A percentile compares a stretch with the other conserved stretches of the same genome.
Conservation (phyloP, 1,139 yeast species). For the Yamadazyma oceani region DNA sequence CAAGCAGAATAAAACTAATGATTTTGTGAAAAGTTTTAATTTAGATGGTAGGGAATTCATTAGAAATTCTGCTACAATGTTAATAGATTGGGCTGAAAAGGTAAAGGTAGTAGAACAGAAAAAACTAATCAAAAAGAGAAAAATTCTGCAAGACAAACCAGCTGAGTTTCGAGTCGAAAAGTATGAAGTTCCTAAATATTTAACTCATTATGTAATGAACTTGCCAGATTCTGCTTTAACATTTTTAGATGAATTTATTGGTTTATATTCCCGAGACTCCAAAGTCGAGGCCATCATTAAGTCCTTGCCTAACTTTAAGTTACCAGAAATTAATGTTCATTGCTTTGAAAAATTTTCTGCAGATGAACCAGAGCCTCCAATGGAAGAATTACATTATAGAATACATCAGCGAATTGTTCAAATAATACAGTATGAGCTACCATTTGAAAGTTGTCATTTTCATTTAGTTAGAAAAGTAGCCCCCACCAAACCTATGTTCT, state of each 20-base stretch:
- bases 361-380: conserved; percentile 67
- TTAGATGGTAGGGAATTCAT: conserved; percentile 86
- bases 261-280: conserved; percentile 53
- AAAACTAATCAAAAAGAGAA: conserved; percentile 33
- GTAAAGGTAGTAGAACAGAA: conserved; percentile 27
- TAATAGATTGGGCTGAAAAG: conserved; percentile 38
- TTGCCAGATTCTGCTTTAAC: conserved; percentile 90
- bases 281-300: conserved; percentile 34
- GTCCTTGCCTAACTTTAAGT: conserved; percentile 42
- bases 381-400: conserved; percentile 62
- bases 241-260: conserved; percentile 76
- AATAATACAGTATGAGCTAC: conserved; percentile 50
- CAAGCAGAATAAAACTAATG: conserved; percentile 56
- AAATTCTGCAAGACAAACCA: conserved; percentile 25
- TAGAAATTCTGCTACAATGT: conserved; percentile 51
- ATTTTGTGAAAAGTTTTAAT: conserved; percentile 64
- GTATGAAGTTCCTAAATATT: conserved; percentile 55
- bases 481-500: conserved; percentile 95
- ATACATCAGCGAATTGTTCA: conserved; percentile 60
- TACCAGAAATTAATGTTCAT: conserved; percentile 84
- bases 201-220: conserved; percentile 87
- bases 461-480: conserved; percentile 92
- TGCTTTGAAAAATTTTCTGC: conserved; percentile 87
- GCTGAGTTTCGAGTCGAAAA: conserved; percentile 30
- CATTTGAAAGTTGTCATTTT: conserved; percentile 51